A percentile compares a stretch with the other conserved stretches of the same genome.
Conservation (phyloP, 2,329 filamentous ascomycete species). For the Aspergillus floridensis region DNA sequence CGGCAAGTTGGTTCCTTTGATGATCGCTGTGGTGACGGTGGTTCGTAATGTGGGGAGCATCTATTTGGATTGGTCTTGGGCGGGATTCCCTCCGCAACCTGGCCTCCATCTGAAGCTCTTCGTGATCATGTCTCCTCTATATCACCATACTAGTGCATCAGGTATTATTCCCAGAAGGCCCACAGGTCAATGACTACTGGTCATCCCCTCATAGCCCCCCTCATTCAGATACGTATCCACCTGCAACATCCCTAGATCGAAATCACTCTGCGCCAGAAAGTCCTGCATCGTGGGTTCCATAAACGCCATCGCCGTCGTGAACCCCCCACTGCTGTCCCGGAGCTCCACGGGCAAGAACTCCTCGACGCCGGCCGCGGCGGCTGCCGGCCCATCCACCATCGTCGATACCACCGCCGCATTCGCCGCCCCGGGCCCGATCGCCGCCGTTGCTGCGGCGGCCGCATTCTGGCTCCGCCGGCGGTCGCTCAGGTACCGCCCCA, state of each 20-base stretch:
- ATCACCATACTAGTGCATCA: too few relatives aligned
- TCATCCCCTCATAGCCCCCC: constrained; percentile 15
- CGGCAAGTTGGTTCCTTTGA: too few relatives aligned
- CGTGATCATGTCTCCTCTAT: too few relatives aligned
- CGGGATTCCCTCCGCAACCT: too few relatives aligned
- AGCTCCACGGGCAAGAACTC: neutral
- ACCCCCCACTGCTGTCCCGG: constrained; percentile 19
- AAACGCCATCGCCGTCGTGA: constrained; percentile 40
- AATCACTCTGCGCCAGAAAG: constrained; percentile 39
- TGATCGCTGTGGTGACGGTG: too few relatives aligned
- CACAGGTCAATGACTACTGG: too few relatives aligned
- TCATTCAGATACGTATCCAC: constrained; percentile 37
- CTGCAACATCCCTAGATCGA: constrained; percentile 35
- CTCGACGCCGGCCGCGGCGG: neutral
- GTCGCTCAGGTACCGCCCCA: constrained; percentile 23
- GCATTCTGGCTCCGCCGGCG: neutral
- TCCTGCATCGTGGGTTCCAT: constrained; percentile 41
- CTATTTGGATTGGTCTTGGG: too few relatives aligned
- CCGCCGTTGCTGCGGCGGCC: neutral
- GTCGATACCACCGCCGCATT: neutral
- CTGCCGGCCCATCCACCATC: neutral
- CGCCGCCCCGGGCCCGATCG: constrained; percentile 1
- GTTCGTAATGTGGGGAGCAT: too few relatives aligned
- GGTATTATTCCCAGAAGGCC: too few relatives aligned
- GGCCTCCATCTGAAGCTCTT: too few relatives aligned